Conservation (phyloP, 352 stramenopile species). For the Globisporangium barbulae region DNA sequence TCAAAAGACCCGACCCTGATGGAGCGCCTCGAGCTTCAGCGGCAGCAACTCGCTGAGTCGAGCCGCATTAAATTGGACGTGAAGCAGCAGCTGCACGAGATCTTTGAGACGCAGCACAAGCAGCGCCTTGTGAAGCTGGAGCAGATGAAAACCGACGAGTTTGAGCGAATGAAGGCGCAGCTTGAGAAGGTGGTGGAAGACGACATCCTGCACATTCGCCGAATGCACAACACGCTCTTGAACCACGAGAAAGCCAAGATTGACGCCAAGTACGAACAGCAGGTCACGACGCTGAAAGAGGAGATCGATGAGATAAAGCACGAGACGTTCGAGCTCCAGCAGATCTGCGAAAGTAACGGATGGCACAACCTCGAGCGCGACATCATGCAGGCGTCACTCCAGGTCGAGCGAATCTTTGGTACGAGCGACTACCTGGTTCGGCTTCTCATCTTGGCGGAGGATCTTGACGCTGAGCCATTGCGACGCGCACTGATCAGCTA, state of each 20-base stretch:
- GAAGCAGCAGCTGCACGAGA: slow-evolving; percentile 37
- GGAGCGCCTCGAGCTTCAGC: slow-evolving; percentile 44
- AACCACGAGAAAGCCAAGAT: slow-evolving; percentile 62
- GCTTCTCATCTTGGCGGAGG: slow-evolving; percentile 69
- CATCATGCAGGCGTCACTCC: slow-evolving; percentile 42
- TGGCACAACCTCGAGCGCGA: slow-evolving; percentile 60
- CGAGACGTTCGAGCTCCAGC: slow-evolving; percentile 43
- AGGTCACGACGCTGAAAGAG: slow-evolving; percentile 31
- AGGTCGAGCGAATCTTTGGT: slow-evolving; percentile 70
- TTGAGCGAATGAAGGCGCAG: slow-evolving; percentile 37
- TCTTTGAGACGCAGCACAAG: slow-evolving; percentile 44
- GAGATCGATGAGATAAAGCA: slow-evolving; percentile 42
- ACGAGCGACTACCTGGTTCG: slow-evolving; percentile 69
- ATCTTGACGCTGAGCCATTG: slow-evolving; percentile 58
- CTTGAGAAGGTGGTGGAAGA: slow-evolving; percentile 51
- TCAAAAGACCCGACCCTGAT: slow-evolving; percentile 61
- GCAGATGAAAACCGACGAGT: slow-evolving; percentile 28
- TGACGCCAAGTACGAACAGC: slow-evolving; percentile 54
- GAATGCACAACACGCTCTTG: slow-evolving; percentile 56
- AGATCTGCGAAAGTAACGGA: slow-evolving; percentile 41
- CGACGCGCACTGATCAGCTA: slow-evolving; percentile 53
- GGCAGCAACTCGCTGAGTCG: slow-evolving; percentile 49
- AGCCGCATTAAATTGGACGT: slow-evolving; percentile 46
- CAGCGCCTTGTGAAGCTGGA: slow-evolving; percentile 41
- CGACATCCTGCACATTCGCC: slow-evolving; percentile 57